phyloP scores from a whole-genome alignment of 306 rosid genomes.

The Elaeagnus macrophylla region DNA sequence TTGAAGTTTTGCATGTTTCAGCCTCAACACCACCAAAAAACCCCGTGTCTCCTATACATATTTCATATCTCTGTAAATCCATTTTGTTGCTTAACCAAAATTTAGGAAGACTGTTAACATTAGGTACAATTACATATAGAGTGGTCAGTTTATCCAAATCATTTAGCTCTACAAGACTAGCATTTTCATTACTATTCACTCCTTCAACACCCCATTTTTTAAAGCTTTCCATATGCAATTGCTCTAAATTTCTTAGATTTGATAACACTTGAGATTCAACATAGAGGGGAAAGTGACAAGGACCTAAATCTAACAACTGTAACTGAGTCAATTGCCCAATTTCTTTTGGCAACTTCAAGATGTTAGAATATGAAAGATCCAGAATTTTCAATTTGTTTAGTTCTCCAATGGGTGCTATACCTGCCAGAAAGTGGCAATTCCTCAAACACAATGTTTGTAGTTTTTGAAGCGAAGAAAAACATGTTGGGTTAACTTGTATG shows the following conservation, averaged over 20 bases:
- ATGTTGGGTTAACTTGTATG: neutral
- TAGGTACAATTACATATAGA: slow-evolving; percentile 17
- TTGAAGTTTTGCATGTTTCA: too few species aligned
- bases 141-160: slow-evolving; percentile 17
- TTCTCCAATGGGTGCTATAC: neutral
- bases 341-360: neutral
- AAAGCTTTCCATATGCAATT: neutral
- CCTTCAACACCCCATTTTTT: slow-evolving; percentile 23
- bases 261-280: neutral
- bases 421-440: neutral
- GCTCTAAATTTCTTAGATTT: neutral
- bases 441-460: neutral
- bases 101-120: slow-evolving; percentile 22
- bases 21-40: too few species aligned
- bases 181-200: slow-evolving; percentile 4
- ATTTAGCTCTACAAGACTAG: slow-evolving; percentile 25
- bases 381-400: slow-evolving; percentile 1
- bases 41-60: slow-evolving; percentile 24
- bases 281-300: accelerated
- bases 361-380: accelerated
- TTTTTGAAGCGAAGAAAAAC: neutral
- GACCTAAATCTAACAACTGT: neutral
- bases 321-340: neutral
- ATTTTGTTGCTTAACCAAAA: too few species aligned
- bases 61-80: slow-evolving; percentile 20